Evolutionary conservation across 176 grass and related monocot species (phyloP).

Genomic region (Zea luxurians): DNA sequence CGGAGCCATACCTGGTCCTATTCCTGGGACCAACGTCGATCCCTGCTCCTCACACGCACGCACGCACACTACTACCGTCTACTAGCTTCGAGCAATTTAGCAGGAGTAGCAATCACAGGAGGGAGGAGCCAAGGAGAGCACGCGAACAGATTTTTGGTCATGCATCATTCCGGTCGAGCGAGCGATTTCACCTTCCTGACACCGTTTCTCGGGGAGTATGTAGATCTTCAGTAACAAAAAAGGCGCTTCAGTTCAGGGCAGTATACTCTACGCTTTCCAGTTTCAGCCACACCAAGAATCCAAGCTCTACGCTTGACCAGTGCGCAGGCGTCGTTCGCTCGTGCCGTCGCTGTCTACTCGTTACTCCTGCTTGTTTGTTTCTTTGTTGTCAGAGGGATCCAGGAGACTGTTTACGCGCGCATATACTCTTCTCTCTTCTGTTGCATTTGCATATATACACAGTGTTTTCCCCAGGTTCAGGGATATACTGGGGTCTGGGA

Average conservation of each 20-base stretch:
- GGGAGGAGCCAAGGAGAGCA: neutral
- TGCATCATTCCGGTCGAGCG: neutral
- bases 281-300: slow-evolving; percentile 23
- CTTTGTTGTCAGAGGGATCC: neutral
- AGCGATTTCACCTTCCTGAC: slow-evolving; percentile 4
- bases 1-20: neutral
- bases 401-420: neutral
- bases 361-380: slow-evolving; percentile 12
- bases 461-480: neutral
- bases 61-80: neutral
- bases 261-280: neutral
- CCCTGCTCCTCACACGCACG: neutral
- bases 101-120: neutral
- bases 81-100: neutral
- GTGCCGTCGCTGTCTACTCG: slow-evolving; percentile 6
- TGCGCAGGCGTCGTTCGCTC: neutral
- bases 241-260: neutral
- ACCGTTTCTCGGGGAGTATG: neutral
- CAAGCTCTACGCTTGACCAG: neutral
- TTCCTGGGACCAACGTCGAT: neutral
- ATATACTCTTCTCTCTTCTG: neutral
- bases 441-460: neutral
- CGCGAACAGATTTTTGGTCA: neutral
- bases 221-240: neutral
- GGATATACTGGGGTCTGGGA: too few relatives aligned